A percentile compares a stretch with the other conserved stretches of the same genome.
These are phyloP conservation scores for Nicotiana noctiflora DNA, from an alignment of 257 asterid species.

Conservation along the genomic window DNA sequence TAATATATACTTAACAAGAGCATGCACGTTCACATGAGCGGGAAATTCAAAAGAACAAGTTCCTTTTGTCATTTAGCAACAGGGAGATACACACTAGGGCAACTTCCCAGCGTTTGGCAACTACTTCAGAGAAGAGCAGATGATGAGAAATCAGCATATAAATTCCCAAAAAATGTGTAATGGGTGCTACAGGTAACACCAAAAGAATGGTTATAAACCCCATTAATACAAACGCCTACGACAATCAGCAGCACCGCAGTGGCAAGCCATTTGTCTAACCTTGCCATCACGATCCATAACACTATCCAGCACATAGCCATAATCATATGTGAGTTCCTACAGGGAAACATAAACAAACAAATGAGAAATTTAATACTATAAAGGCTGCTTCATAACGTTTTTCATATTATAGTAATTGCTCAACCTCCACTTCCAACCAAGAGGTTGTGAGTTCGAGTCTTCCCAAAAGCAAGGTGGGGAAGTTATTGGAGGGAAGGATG, in stretches of 20 bases:
- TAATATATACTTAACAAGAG: not conserved
- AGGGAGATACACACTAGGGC: not conserved
- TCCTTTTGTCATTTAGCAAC: not conserved
- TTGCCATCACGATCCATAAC: constrained; percentile 65
- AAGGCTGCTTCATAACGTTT: not conserved
- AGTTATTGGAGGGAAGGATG: too few relatives aligned
- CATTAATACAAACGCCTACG: constrained; percentile 49
- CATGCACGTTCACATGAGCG: not conserved
- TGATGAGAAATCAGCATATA: constrained; percentile 3
- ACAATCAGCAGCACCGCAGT: constrained; percentile 68
- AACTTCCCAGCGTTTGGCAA: not conserved
- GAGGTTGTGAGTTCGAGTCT: too few relatives aligned
- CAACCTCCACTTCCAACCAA: too few relatives aligned
- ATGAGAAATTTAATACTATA: not conserved
- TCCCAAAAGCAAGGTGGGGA: too few relatives aligned
- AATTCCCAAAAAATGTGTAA: not conserved
- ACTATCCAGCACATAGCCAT: constrained; percentile 66
- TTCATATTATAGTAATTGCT: not conserved
- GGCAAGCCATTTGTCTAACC: constrained; percentile 42
- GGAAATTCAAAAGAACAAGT: not conserved
- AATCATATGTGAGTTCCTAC: constrained; percentile 78
- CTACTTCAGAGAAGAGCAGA: not conserved
- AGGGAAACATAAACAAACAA: not conserved
- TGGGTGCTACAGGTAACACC: not conserved
- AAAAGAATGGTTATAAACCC: not conserved